These are phyloP conservation scores for Fomitopsis pulvina DNA, from an alignment of 768 basidiomycete genomes.

Conservation along the genomic window DNA sequence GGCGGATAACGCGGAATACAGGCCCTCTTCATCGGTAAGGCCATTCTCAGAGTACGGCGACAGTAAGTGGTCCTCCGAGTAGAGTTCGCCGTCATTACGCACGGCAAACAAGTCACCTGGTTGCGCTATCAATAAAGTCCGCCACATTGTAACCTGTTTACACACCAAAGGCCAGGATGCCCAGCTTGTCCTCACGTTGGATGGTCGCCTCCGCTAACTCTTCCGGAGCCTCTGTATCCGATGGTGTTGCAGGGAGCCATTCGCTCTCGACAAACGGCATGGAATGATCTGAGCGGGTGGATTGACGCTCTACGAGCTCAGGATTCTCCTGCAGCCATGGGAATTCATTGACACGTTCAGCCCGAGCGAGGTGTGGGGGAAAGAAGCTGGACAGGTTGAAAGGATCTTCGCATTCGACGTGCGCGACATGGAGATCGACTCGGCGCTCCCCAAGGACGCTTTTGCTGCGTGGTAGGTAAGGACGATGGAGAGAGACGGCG, in stretches of 20 bases:
- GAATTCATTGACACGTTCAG: conserved; percentile 29
- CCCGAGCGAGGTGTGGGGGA: conserved; percentile 25
- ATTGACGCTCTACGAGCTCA: background rate
- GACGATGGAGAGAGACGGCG: conserved; percentile 3
- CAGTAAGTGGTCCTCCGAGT: conserved; percentile 21
- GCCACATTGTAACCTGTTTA: conserved; percentile 8
- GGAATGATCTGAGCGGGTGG: conserved; percentile 10
- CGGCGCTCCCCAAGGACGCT: conserved; percentile 4
- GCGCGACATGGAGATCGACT: background rate
- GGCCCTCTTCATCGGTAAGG: conserved; percentile 31
- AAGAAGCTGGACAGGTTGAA: conserved; percentile 46
- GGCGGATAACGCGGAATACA: conserved; percentile 27
- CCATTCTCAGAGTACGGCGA: conserved; percentile 31
- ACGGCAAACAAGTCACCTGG: background rate
- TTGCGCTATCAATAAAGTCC: background rate
- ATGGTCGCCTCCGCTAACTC: conserved; percentile 32
- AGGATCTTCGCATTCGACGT: conserved; percentile 34
- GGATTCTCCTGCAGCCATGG: conserved; percentile 33
- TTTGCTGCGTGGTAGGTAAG: background rate
- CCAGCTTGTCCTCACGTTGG: conserved; percentile 42
- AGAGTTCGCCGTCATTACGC: conserved; percentile 7
- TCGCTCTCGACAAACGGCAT: background rate
- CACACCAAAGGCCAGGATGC: conserved; percentile 40
- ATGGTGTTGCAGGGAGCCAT: background rate
- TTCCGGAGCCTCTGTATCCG: conserved; percentile 20